phyloP scores from a whole-genome alignment of 257 asterid species.

The Cynanchum wilfordii region DNA sequence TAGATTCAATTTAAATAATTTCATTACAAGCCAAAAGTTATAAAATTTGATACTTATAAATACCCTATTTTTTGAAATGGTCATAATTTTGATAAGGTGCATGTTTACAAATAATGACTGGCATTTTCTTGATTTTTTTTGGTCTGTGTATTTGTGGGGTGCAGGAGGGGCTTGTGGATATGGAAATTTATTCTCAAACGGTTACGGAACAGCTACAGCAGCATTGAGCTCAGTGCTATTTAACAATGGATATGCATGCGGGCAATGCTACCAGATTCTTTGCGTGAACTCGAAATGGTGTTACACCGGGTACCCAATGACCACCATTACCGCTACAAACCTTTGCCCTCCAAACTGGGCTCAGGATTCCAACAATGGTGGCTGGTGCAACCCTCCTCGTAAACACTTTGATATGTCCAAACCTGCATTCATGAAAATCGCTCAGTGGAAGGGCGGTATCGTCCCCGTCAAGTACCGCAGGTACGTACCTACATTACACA shows the following conservation, averaged over 20 bases:
- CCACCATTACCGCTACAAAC: conserved; percentile 70
- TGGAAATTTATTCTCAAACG: conserved; percentile 54
- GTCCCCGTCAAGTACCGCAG: conserved; percentile 68
- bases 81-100: not conserved
- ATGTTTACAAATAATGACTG: no score
- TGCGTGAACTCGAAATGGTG: conserved; percentile 52
- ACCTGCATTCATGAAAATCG: conserved; percentile 78
- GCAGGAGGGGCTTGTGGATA: conserved; percentile 86
- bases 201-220: conserved; percentile 68
- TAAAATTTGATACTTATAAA: no score
- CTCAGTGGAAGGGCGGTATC: conserved; percentile 72
- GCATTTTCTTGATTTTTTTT: no score
- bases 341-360: conserved; percentile 88
- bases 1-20: no score
- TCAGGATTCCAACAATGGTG: conserved; percentile 61
- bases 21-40: no score
- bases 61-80: no score
- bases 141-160: no score
- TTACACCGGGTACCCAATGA: conserved; percentile 39
- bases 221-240: conserved; percentile 73
- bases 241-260: conserved; percentile 74
- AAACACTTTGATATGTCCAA: conserved; percentile 78
- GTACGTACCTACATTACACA: conserved; percentile 18
- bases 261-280: conserved; percentile 66
- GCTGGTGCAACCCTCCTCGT: conserved; percentile 96